phyloP scores from a whole-genome alignment of 306 rosid genomes.

The Pueraria montana region DNA sequence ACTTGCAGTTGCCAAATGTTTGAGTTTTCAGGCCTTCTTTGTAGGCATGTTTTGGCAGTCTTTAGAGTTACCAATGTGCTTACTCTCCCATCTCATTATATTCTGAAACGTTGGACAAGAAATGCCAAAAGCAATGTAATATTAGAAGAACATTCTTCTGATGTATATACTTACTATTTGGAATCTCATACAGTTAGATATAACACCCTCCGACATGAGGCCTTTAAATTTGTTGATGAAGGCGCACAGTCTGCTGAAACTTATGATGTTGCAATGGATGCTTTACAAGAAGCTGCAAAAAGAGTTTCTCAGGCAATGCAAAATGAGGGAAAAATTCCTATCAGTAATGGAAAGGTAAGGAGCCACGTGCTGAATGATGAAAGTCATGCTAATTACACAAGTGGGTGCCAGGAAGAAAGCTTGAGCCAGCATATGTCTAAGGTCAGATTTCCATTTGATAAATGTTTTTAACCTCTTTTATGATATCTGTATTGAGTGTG shows the following conservation, averaged over 20 bases:
- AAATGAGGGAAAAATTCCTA: slow-evolving; percentile 63
- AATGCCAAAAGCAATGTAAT: slow-evolving; percentile 95
- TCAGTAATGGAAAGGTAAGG: slow-evolving; percentile 72
- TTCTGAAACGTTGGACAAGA: slow-evolving; percentile 98
- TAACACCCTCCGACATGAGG: slow-evolving; percentile 87
- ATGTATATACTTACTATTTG: slow-evolving; percentile 82
- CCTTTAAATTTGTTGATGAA: slow-evolving; percentile 89
- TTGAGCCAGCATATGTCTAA: slow-evolving; percentile 72
- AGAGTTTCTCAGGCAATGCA: slow-evolving; percentile 68
- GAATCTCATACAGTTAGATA: slow-evolving; percentile 98
- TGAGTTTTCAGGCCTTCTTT: slow-evolving; percentile 98
- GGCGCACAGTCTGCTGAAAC: slow-evolving; percentile 79
- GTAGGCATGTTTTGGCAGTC: slow-evolving; percentile 97
- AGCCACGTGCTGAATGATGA: slow-evolving; percentile 57
- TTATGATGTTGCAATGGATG: slow-evolving; percentile 72
- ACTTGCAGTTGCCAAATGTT: slow-evolving; percentile 98
- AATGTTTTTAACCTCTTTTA: slow-evolving; percentile 24
- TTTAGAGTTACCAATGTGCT: slow-evolving; percentile 98
- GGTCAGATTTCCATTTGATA: slow-evolving; percentile 64
- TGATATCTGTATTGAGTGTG: background rate
- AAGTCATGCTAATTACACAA: slow-evolving; percentile 54
- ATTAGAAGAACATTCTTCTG: slow-evolving; percentile 80
- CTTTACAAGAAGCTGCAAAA: slow-evolving; percentile 82
- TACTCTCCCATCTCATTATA: slow-evolving; percentile 94
- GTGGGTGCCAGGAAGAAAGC: slow-evolving; percentile 61